Evolutionary conservation across 2,329 filamentous ascomycete genomes (phyloP), one percentile per base, ranked within the genome.

Genomic region (Ascochyta lentis): DNA sequence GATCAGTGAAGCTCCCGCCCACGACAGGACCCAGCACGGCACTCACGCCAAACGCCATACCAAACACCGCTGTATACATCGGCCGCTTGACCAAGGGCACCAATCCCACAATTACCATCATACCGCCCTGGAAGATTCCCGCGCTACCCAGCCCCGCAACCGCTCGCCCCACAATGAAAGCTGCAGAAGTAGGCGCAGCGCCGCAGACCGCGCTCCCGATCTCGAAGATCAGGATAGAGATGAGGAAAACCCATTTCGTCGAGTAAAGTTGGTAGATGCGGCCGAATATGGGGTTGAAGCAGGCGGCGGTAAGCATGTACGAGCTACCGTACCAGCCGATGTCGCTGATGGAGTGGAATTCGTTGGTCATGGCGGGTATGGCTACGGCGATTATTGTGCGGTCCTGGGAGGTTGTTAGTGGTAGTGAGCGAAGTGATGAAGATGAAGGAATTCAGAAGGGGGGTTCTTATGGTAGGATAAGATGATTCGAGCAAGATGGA

Each of bases 261-360:
- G 72, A 61, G 56, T 78, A 80, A 57, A 78, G 78, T 22, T 77
- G 79, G 67, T 81, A 83, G 2, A 78, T 64, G 38, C 79, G 78
- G 3, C 82, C 82, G 58, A 77, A 78, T 0, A 78, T 71, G 1
- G 79, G 76, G 52, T 82, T 80, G 53, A 82, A 80, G 9, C 74
- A 71, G 7, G 73, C 76, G 15, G 72, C 65, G 1, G 78, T 80
- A 23, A 83, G 68, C 64, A 80, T 74, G 64, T 80, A 82, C 4
- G 77, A 56, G 15, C 59, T 64, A 10, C 61, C 70, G 37, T 73
- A 73, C 69, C 69, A 72, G 10, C 65, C 63, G 4, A 72, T 66
- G 39, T 73, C 67, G 16, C 40, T 40, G 24, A 73, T 65, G 6
- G 61, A 65, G n/a, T 59, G 41, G 56, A 70, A 71, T 1, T 58